These are phyloP conservation scores for Mucor mucedo DNA, from an alignment of 371 early-diverging fungal genomes.

Conservation along the genomic window DNA sequence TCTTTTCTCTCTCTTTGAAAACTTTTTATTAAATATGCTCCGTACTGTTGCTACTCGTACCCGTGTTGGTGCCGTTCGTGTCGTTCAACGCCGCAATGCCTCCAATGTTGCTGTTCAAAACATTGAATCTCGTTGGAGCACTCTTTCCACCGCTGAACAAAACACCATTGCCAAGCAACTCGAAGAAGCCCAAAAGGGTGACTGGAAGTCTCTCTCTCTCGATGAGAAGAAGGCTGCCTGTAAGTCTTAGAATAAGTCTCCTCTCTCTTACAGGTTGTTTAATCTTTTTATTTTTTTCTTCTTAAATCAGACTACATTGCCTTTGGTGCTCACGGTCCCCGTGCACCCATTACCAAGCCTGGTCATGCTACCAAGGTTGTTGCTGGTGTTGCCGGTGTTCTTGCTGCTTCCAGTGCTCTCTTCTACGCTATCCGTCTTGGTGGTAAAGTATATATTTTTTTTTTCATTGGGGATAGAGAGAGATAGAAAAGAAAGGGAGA, in stretches of 20 bases:
- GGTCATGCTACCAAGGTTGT: slow-evolving; percentile 77
- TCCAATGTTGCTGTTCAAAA: slow-evolving; percentile 70
- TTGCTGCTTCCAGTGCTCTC: slow-evolving; percentile 62
- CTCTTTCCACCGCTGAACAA: slow-evolving; percentile 86
- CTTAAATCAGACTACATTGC: slow-evolving; percentile 77
- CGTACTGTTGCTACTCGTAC: slow-evolving; percentile 47
- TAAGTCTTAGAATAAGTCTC: slow-evolving; percentile 50
- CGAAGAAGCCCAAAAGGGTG: slow-evolving; percentile 86
- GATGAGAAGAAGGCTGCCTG: slow-evolving; percentile 95
- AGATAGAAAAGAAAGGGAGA: too few species aligned
- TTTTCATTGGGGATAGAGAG: neutral
- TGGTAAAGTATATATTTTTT: slow-evolving; percentile 61
- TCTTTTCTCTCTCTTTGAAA: slow-evolving; percentile 21
- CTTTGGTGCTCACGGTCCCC: slow-evolving; percentile 93
- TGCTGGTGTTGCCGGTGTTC: slow-evolving; percentile 68
- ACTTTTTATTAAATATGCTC: slow-evolving; percentile 36
- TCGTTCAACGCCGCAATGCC: slow-evolving; percentile 49
- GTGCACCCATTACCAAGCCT: slow-evolving; percentile 79
- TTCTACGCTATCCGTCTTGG: slow-evolving; percentile 70
- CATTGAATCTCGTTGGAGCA: slow-evolving; percentile 83
- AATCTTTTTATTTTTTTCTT: neutral
- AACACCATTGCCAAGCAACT: slow-evolving; percentile 81
- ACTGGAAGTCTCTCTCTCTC: slow-evolving; percentile 90
- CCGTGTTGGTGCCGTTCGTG: slow-evolving; percentile 42
- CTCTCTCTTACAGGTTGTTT: neutral